A percentile compares a stretch with the other conserved stretches of the same genome.
Evolutionary conservation across 176 grass and related monocot species (phyloP).

Genomic region (Alloteropsis semialata): DNA sequence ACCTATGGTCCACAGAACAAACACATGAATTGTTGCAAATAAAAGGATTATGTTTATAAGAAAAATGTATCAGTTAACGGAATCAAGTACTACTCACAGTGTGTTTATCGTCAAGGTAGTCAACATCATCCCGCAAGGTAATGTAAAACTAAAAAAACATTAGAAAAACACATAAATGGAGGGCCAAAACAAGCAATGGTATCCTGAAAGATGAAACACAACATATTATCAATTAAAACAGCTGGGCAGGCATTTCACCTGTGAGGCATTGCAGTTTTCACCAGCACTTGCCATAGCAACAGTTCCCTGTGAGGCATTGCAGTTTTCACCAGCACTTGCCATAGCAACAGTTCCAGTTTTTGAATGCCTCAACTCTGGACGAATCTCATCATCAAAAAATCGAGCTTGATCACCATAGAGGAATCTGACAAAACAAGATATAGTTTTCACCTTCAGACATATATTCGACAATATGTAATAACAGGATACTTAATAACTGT

Average conservation of each 20-base stretch:
- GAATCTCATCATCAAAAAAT: constrained; percentile 81
- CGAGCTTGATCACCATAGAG: constrained; percentile 90
- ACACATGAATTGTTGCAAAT: background rate
- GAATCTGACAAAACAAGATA: constrained; percentile 51
- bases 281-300: constrained; percentile 90
- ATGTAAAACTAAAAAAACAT: constrained; percentile 85
- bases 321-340: constrained; percentile 87
- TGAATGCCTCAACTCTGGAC: constrained; percentile 71
- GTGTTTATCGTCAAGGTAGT: constrained; percentile 96
- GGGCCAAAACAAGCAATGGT: background rate
- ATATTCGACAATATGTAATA: background rate
- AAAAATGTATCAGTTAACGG: background rate
- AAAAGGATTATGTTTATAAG: background rate
- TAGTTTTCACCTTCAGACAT: constrained; percentile 21
- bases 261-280: constrained; percentile 87
- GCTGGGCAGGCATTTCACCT: constrained; percentile 35
- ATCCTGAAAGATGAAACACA: background rate
- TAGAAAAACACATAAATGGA: background rate
- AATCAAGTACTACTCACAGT: constrained; percentile 50
- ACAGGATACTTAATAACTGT: too few relatives aligned
- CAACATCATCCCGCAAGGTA: constrained; percentile 77
- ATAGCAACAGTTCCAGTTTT: constrained; percentile 86
- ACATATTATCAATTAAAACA: background rate
- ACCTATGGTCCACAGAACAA: constrained; percentile 42
- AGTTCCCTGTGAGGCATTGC: constrained; percentile 92